Conservation (phyloP, 192 early-diverging fungal species). For the Gonapodya prolifera region DNA sequence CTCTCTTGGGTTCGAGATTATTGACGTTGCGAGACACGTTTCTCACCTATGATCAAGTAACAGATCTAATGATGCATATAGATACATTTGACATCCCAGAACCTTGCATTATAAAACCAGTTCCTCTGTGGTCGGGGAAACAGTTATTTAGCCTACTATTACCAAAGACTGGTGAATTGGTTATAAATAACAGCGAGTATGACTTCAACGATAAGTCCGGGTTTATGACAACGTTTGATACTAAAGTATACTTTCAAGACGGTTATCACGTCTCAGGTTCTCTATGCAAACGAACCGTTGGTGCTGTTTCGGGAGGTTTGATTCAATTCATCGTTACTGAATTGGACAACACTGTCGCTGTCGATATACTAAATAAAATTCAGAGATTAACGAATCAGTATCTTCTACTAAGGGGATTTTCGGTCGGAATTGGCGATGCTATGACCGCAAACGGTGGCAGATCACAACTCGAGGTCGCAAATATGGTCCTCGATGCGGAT, state of each 20-base stretch:
- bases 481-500: constrained; percentile 57
- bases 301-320: constrained; percentile 68
- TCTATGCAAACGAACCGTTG: constrained; percentile 89
- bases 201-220: constrained; percentile 69
- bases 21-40: constrained; percentile 92
- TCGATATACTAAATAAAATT: constrained; percentile 80
- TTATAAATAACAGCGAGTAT: constrained; percentile 56
- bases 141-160: constrained; percentile 88
- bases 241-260: constrained; percentile 78
- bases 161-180: no score
- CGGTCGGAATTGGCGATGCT: constrained; percentile 95
- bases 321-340: constrained; percentile 94
- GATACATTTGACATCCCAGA: constrained; percentile 92
- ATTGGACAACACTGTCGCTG: constrained; percentile 74
- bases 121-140: constrained; percentile 97
- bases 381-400: constrained; percentile 93
- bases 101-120: constrained; percentile 90
- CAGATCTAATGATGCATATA: constrained; percentile 93
- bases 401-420: constrained; percentile 88
- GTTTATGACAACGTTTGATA: constrained; percentile 77
- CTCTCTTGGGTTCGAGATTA: constrained; percentile 86
- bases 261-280: constrained; percentile 90
- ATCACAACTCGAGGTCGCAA: no score
- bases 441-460: no score
- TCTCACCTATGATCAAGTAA: constrained; percentile 73